Evolutionary conservation across 352 stramenopile species (phyloP), one percentile per base, ranked within the genome.

Genomic region (Phytopythium boreale): DNA sequence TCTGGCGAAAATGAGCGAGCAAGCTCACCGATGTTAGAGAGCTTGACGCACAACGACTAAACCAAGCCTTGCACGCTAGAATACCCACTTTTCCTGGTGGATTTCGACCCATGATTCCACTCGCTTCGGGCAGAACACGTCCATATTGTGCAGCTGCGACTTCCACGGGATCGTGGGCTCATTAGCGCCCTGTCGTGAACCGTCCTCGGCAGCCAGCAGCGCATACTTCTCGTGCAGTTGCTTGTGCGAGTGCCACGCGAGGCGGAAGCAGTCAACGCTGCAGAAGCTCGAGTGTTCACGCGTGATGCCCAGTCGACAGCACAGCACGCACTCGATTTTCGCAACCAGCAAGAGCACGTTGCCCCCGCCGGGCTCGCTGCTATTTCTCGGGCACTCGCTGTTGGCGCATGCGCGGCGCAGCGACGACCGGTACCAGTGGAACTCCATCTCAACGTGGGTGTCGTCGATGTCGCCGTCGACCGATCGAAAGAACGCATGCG

Each of bases 401-500:
- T 92, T 92, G 61, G 82, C 81, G 58, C 82, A 92, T 3, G 79
- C 79, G 12, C 76, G 76, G 29, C 72, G 74, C 64, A 81, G 75
- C 26, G 71, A 77, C 46, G 79, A 89, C 47, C 77, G 72, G 64
- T 78, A 92, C 82, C 82, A 92, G 44, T 82, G 69, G 66, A 89
- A 92, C 63, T 87, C 59, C 66, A 92, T 74, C 19, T 85, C 76
- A 37, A 90, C 82, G 51, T 84, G 75, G 51, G 88, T 83, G 67
- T 89, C 80, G 62, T 92, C 79, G 44, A 88, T 89, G 65, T 89
- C 81, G 29, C 80, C 77, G 7, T 89, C 80, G 10, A 78, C 72
- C 4, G 80, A 89, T 36, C 82, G 82, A 57, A 89, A 92, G 65
- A 92, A 92, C n/a, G 81, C 79, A 65, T 92, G 83, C 63, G 81